These are phyloP conservation scores for Tothia fuscella DNA, from an alignment of 2,329 filamentous ascomycete genomes.

Conservation along the genomic window DNA sequence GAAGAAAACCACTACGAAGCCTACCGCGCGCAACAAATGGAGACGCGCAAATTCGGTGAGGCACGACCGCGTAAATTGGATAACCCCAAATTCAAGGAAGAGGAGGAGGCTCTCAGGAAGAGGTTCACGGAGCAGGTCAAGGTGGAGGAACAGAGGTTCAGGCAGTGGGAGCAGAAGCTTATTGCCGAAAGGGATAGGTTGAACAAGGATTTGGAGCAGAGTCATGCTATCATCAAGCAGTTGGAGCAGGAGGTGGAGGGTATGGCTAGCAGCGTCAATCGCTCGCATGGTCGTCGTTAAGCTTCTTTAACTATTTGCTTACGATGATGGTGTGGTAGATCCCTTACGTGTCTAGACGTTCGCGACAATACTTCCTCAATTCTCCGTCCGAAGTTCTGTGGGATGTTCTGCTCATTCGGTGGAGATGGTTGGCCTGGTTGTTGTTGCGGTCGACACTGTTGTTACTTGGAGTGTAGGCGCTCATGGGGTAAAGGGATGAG, in stretches of 20 bases:
- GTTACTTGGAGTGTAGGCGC: too few species aligned
- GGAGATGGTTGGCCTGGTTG: too few species aligned
- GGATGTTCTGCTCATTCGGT: too few species aligned
- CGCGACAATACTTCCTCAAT: too few species aligned
- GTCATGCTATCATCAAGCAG: conserved; percentile 81
- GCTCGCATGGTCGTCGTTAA: conserved; percentile 88
- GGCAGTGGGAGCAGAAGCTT: conserved; percentile 99
- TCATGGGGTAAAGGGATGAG: too few species aligned
- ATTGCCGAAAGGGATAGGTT: conserved; percentile 96
- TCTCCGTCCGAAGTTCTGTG: too few species aligned
- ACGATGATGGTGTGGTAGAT: neutral
- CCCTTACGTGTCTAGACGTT: too few species aligned
- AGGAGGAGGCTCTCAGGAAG: conserved; percentile 96
- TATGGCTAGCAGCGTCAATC: conserved; percentile 80
- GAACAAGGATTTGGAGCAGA: conserved; percentile 99
- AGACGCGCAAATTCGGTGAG: conserved; percentile 98
- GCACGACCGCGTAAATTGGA: conserved; percentile 93
- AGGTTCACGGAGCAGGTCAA: conserved; percentile 99
- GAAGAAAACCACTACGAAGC: conserved; percentile 99
- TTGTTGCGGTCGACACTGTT: too few species aligned
- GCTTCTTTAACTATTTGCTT: conserved; percentile 3
- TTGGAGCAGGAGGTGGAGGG: conserved; percentile 85
- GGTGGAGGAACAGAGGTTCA: conserved; percentile 98
- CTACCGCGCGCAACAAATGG: conserved; percentile 98
- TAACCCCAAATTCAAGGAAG: conserved; percentile 99